phyloP scores from a whole-genome alignment of 768 basidiomycete genomes.

The Mycena galopus region DNA sequence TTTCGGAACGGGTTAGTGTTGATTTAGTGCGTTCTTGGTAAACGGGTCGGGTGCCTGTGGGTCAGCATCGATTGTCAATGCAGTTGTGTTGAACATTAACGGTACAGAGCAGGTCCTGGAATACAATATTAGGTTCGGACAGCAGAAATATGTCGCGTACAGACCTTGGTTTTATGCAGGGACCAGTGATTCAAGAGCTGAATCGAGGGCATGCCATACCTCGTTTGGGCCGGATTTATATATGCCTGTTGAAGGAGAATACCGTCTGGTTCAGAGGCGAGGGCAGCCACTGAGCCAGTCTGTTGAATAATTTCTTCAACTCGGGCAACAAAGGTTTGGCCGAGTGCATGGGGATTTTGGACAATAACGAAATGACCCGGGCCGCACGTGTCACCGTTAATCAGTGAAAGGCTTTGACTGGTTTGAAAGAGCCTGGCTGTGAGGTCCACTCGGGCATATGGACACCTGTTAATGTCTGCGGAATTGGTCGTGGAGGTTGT shows the following conservation, averaged over 20 bases:
- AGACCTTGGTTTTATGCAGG: no score
- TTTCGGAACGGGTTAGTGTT: background rate
- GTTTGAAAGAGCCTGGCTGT: background rate
- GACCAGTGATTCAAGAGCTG: no score
- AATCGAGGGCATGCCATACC: background rate
- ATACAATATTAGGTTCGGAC: no score
- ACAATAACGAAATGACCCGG: background rate
- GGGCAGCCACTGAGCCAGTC: background rate
- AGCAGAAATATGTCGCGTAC: no score
- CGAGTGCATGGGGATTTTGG: background rate
- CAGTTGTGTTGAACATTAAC: conserved; percentile 46
- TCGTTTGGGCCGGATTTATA: background rate
- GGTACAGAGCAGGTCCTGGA: conserved; percentile 41
- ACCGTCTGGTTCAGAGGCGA: background rate
- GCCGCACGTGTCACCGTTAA: background rate
- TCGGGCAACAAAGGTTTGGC: background rate
- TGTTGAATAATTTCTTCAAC: background rate
- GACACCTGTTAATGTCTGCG: background rate
- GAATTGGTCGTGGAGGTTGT: background rate
- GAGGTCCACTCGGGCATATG: background rate
- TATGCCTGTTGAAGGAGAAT: background rate
- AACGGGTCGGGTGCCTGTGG: conserved; percentile 21
- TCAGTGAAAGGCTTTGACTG: background rate
- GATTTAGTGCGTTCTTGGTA: conserved; percentile 38
- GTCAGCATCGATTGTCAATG: conserved; percentile 29